Evolutionary conservation across 345 rosid genomes (phyloP), one percentile per base, ranked within the genome.

Genomic region (Moringa oleifera): DNA sequence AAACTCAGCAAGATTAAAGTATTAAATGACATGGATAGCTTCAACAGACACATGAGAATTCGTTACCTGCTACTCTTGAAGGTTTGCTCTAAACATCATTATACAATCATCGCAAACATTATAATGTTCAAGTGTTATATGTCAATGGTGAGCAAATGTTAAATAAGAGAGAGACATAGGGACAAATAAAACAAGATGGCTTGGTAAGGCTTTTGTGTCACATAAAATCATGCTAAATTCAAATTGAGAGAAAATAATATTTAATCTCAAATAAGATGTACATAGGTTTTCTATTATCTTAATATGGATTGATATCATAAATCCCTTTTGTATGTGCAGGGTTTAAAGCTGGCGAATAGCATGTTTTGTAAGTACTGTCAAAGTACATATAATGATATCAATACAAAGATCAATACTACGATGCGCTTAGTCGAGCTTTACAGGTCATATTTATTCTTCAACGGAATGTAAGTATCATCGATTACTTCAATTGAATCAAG

Each of bases 361-460:
- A 85, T 79, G 51, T 72, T 77, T 57, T 82, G 86, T 63, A 62
- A 50, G 15, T 71, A 58, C 45, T 82, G 82, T 55, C 75, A 82
- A 23, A 73, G 75, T 36, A 58, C 54, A 16, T 81, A 76, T 22
- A 57, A 36, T 19, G 79, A 84, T 41, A 67, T 84, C 55, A 75
- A 72, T n/a, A 63, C 82, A 55, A 87, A 81, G 77, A 77, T 84
- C 62, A 85, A 71, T 18, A 68, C 71, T 13, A 88, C 83, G 50
- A 76, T 90, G 86, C 77, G 86, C 20, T 20, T 93, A 36, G 83
- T 79, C 1, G 91, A 90, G 13, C 85, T 93, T 15, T 93, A 93
- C 70, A 68, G 80, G 59, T 95, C 98, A 13, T 93, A 90, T 72
- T 80, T 83, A 66, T 86, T 88, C 81, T 90, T 84, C 80, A 36